A percentile compares a stretch with the other conserved stretches of the same genome.
These are phyloP conservation scores for Psophocarpus tetragonolobus DNA, from an alignment of 306 rosid genomes.

Conservation along the genomic window DNA sequence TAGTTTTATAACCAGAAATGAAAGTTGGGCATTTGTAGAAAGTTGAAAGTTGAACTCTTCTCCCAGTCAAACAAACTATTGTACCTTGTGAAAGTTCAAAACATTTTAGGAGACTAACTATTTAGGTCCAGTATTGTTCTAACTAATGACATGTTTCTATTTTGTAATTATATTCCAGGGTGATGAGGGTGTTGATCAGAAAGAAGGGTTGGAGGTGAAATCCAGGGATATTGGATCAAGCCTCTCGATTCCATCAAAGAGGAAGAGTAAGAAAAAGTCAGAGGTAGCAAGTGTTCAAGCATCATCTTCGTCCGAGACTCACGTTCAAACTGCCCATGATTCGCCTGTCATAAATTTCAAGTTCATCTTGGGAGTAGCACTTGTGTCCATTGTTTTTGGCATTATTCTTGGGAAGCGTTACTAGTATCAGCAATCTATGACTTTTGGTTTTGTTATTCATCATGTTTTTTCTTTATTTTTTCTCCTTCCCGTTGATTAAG, in stretches of 20 bases:
- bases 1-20: background rate
- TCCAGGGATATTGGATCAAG: conserved; percentile 80
- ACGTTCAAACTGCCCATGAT: conserved; percentile 43
- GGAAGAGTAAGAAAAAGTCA: conserved; percentile 77
- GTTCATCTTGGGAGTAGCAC: conserved; percentile 69
- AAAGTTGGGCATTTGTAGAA: too few species aligned
- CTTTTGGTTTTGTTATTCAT: conserved; percentile 26
- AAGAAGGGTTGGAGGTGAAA: conserved; percentile 65
- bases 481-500: conserved; percentile 24
- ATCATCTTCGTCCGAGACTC: conserved; percentile 51
- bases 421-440: conserved; percentile 38
- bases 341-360: conserved; percentile 58
- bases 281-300: conserved; percentile 65
- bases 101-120: background rate
- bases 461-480: conserved; percentile 19
- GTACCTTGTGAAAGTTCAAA: conserved; percentile 2
- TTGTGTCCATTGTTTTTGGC: conserved; percentile 75
- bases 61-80: background rate
- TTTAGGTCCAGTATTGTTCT: background rate
- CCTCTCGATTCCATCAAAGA: conserved; percentile 67
- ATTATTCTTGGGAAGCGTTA: conserved; percentile 84
- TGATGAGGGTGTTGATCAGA: conserved; percentile 46
- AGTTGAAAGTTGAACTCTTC: background rate
- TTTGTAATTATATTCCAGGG: conserved; percentile 51
- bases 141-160: conserved; percentile 10